Conservation (phyloP, 306 rosid species). For the Abrus precatorius region DNA sequence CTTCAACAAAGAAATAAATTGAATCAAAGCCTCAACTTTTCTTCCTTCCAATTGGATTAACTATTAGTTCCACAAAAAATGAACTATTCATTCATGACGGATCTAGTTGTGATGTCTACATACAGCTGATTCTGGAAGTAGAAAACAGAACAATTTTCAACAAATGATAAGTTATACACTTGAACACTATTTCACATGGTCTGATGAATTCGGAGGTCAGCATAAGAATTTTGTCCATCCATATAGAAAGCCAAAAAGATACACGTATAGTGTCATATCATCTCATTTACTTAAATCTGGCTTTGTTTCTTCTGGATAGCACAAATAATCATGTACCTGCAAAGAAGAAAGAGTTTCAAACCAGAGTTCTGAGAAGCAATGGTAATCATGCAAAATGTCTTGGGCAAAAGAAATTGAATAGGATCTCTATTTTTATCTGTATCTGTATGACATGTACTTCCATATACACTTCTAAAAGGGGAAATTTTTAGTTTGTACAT, state of each 20-base stretch:
- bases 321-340: conserved; percentile 42
- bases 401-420: conserved; percentile 6
- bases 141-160: conserved; percentile 10
- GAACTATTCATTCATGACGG: conserved; percentile 28
- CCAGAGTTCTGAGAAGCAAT: conserved; percentile 5
- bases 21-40: conserved; percentile 3
- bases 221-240: conserved; percentile 44
- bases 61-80: conserved; percentile 29
- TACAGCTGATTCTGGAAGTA: conserved; percentile 31
- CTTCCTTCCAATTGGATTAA: conserved; percentile 27
- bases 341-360: conserved; percentile 35
- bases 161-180: conserved; percentile 24
- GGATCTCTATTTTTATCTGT: background rate
- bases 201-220: conserved; percentile 31
- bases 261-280: conserved; percentile 36
- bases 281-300: conserved; percentile 37
- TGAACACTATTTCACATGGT: conserved; percentile 36
- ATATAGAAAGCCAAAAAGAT: conserved; percentile 29
- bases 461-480: conserved; percentile 6
- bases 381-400: background rate
- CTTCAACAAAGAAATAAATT: conserved; percentile 29
- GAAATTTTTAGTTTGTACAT: conserved; percentile 41
- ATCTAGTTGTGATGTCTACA: conserved; percentile 27
- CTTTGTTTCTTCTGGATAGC: conserved; percentile 37
- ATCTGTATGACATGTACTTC: background rate